Percentiles rank a stretch among this genome's conserved stretches.
These are phyloP conservation scores for Eimeria sp. DNA, from an alignment of 169 alveolate genomes.

Conservation along the genomic window DNA sequence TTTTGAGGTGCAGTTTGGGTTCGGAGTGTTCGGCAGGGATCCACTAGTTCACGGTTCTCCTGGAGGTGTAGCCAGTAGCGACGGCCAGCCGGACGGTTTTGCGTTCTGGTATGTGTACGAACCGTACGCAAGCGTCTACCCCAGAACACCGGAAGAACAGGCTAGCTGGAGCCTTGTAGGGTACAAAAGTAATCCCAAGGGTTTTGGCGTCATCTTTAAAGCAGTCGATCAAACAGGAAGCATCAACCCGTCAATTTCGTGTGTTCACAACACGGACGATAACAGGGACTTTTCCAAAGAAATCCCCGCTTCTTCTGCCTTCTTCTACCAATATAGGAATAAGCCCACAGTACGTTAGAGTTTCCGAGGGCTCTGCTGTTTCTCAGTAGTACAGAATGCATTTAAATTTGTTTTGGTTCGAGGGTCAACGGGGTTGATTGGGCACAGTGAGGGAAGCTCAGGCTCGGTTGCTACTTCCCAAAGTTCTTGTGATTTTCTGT, in stretches of 20 bases:
- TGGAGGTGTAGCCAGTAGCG: constrained; percentile 17
- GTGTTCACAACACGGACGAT: constrained; percentile 74
- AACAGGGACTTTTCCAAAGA: constrained; percentile 56
- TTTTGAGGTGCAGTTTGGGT: constrained; percentile 86
- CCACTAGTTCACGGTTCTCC: not conserved
- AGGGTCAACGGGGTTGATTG: not conserved
- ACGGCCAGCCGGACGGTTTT: constrained; percentile 85
- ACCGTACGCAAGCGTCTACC: constrained; percentile 83
- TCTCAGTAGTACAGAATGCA: not conserved
- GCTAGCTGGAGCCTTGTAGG: constrained; percentile 86
- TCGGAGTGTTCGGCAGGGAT: constrained; percentile 84
- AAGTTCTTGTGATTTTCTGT: not conserved
- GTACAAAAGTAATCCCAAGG: constrained; percentile 86
- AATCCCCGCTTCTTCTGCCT: constrained; percentile 64
- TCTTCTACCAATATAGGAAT: constrained; percentile 71
- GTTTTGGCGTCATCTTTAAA: constrained; percentile 86
- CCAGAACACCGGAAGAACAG: constrained; percentile 84
- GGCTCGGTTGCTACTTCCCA: not conserved
- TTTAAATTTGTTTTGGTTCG: not conserved
- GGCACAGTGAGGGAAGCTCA: not conserved
- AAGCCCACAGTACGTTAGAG: constrained; percentile 19
- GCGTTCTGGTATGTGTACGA: constrained; percentile 88
- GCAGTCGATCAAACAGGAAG: constrained; percentile 81
- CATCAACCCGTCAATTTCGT: constrained; percentile 86
- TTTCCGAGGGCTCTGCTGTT: not conserved